Percentiles rank a stretch among this genome's conserved stretches.
phyloP scores from a whole-genome alignment of 306 rosid genomes.

The Acacia crassicarpa region DNA sequence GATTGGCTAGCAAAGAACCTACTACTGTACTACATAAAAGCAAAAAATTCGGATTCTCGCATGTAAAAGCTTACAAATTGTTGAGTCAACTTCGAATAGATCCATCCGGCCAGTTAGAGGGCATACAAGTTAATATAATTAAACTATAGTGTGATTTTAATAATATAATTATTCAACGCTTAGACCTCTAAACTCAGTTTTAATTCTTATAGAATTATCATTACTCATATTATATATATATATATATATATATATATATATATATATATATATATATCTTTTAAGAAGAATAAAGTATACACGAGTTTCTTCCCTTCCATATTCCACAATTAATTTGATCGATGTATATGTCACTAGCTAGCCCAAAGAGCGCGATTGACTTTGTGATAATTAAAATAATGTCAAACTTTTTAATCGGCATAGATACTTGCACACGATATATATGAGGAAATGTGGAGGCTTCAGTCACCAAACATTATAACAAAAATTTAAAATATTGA shows the following conservation, averaged over 20 bases:
- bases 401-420: background rate
- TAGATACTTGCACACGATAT: background rate
- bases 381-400: background rate
- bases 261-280: background rate
- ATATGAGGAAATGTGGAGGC: background rate
- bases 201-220: background rate
- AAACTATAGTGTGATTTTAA: background rate
- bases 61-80: slow-evolving; percentile 21
- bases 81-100: slow-evolving; percentile 59
- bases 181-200: background rate
- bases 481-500: background rate
- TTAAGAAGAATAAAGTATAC: background rate
- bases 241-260: background rate
- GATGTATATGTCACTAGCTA: background rate
- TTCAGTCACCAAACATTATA: background rate
- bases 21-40: background rate
- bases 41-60: slow-evolving; percentile 47
- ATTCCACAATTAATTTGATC: background rate
- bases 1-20: slow-evolving; percentile 14
- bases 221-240: background rate
- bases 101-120: slow-evolving; percentile 26
- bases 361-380: background rate
- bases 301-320: background rate
- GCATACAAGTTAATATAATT: background rate
- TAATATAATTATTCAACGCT: background rate